A percentile compares a stretch with the other conserved stretches of the same genome.
Evolutionary conservation across 192 early-diverging fungal genomes (phyloP).

Genomic region (Phlyctochytrium arcticum): DNA sequence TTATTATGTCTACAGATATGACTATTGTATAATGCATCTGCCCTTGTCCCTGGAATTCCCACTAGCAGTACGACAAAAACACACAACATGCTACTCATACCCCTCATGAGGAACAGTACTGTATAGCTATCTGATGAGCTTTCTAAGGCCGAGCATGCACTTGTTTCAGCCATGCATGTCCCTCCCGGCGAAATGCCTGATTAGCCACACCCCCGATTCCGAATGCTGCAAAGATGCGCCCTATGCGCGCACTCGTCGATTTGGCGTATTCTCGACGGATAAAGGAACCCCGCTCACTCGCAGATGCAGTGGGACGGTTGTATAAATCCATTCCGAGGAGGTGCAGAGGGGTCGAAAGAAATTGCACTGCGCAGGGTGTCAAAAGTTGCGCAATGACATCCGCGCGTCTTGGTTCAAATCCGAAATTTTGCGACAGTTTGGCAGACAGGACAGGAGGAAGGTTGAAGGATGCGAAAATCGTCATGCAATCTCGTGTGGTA

Average conservation of each 20-base stretch:
- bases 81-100: no score
- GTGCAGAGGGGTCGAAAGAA: conserved; percentile 42
- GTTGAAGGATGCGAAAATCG: conserved; percentile 45
- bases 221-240: conserved; percentile 47
- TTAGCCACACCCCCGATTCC: conserved; percentile 46
- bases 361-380: conserved; percentile 38
- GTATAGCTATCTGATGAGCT: no score
- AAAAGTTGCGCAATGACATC: conserved; percentile 35
- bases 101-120: no score
- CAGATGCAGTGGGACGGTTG: conserved; percentile 20
- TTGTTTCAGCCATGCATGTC: neutral
- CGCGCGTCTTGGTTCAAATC: neutral
- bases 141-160: no score
- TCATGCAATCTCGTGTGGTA: conserved; percentile 34
- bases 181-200: conserved; percentile 9
- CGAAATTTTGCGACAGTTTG: neutral
- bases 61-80: no score
- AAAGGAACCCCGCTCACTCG: conserved; percentile 5
- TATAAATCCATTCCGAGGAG: conserved; percentile 44
- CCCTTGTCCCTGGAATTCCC: no score
- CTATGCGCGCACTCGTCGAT: conserved; percentile 27
- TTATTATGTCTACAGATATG: no score
- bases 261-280: conserved; percentile 26
- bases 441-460: conserved; percentile 34
- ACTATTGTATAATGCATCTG: no score